Base-by-base conservation (phyloP, 2,329 filamentous ascomycete genomes). In the Westerdykella sp. region DNA sequence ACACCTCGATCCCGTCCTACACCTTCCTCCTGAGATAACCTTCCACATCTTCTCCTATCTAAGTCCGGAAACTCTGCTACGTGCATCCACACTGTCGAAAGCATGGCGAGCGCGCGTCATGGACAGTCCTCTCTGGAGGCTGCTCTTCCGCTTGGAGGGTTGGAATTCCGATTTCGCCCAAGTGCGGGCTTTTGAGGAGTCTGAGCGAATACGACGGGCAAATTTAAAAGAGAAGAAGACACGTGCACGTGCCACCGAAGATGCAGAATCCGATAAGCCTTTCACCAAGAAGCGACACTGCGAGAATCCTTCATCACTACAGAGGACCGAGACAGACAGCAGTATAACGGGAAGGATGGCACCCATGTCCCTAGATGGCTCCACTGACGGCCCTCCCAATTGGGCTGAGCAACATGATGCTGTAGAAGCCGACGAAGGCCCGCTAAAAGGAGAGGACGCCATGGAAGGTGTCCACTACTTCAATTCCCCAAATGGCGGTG, bases 11-110 rank as follows among this genome's bases (percentile, higher is more conserved):
- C 95, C 95, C 42, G 81, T 95, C 34, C 74, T 80, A 50, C 82
- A 87, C 57, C 79, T 98, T 1, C 93, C 93, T 0, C 81, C 87
- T 21, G 93, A 98, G 65, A 85, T 98, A 56, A 94, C 88, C 47
- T 82, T 93, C 36, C 85, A 94, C 59, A 84, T 97, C 36, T 83
- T 98, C 35, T 83, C 85, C 13, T 93, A 89, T 60, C 81, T 98
- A 39, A 85, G 90, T 42, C 85, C 89, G 1, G 66, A 81, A 22
- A 93, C 89, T 0, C 74, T 98, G 32, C 75, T 97, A 44, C 81
- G 79, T 39, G 86, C 90, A 2, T 87, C 88, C 1, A 78, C 80
- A 36, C 81, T 88, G 13, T 96, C 88, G 30, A 81, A 83, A 37
- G 75, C 81, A 50, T 98, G 93, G 91, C 83, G 90, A 49, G 76